Percentiles rank a stretch among this genome's conserved stretches.
phyloP scores from a whole-genome alignment of 352 stramenopile species.

The Pythium monospermum region DNA sequence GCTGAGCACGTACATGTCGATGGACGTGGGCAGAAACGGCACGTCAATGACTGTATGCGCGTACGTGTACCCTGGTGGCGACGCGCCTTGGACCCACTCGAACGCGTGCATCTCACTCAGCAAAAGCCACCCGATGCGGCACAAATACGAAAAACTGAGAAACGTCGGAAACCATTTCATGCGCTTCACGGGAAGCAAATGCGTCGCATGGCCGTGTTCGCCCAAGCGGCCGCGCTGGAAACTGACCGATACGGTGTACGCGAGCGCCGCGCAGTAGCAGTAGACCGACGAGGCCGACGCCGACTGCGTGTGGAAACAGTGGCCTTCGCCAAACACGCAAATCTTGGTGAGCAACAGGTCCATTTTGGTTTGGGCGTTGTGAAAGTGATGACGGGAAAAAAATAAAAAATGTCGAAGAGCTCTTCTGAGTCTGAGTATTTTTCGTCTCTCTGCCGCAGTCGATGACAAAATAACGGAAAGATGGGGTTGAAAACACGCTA shows the following conservation, averaged over 20 bases:
- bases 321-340: constrained; percentile 63
- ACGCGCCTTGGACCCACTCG: constrained; percentile 57
- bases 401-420: no score
- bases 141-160: constrained; percentile 64
- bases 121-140: constrained; percentile 67
- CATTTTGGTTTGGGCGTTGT: no score
- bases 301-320: constrained; percentile 78
- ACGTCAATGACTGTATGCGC: constrained; percentile 72
- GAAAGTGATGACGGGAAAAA: no score
- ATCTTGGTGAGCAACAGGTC: constrained; percentile 65
- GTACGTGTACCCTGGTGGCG: constrained; percentile 41
- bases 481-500: no score
- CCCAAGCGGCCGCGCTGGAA: constrained; percentile 62
- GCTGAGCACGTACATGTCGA: constrained; percentile 79
- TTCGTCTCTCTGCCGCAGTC: no score
- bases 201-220: constrained; percentile 79
- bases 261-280: constrained; percentile 57
- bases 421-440: no score
- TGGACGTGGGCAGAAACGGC: constrained; percentile 61
- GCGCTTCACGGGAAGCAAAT: constrained; percentile 70
- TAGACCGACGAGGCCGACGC: constrained; percentile 56
- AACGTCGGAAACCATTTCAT: constrained; percentile 85
- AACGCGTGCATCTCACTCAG: constrained; percentile 80
- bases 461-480: no score
- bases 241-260: constrained; percentile 71